phyloP scores from a whole-genome alignment of 305 asterid genomes.

The Solanum chacoense region DNA sequence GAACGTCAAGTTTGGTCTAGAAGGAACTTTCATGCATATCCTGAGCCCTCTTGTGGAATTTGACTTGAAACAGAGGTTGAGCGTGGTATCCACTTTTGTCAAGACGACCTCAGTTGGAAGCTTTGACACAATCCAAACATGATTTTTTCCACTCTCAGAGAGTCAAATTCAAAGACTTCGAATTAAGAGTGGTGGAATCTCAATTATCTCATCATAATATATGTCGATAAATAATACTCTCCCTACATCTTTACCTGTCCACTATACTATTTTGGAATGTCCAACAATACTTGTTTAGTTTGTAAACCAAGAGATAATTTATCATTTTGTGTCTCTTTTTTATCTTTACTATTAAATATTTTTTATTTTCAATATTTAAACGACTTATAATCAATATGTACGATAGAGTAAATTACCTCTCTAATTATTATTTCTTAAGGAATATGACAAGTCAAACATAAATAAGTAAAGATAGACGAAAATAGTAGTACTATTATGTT shows the following conservation, averaged over 20 bases:
- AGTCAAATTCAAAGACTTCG: background rate
- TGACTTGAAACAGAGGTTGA: background rate
- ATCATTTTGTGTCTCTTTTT: background rate
- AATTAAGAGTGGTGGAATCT: background rate
- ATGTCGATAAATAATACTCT: background rate
- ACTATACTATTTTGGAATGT: too few species aligned
- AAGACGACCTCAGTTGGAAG: background rate
- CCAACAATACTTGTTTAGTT: too few species aligned
- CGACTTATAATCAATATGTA: background rate
- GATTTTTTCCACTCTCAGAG: background rate
- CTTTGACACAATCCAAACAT: background rate
- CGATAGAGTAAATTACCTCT: too few species aligned
- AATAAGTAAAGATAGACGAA: background rate
- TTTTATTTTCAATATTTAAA: too few species aligned
- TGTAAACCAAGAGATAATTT: background rate
- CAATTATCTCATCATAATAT: background rate
- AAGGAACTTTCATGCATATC: background rate
- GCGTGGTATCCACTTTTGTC: background rate
- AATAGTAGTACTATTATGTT: too few species aligned
- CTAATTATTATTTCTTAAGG: too few species aligned
- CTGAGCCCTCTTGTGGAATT: background rate
- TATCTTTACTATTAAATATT: too few species aligned
- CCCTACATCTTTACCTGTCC: accelerated
- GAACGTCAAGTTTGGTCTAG: background rate
- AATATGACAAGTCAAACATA: background rate